Evolutionary conservation across 1,139 yeast species (phyloP).

Genomic region (Blastobotrys illinoisensis): DNA sequence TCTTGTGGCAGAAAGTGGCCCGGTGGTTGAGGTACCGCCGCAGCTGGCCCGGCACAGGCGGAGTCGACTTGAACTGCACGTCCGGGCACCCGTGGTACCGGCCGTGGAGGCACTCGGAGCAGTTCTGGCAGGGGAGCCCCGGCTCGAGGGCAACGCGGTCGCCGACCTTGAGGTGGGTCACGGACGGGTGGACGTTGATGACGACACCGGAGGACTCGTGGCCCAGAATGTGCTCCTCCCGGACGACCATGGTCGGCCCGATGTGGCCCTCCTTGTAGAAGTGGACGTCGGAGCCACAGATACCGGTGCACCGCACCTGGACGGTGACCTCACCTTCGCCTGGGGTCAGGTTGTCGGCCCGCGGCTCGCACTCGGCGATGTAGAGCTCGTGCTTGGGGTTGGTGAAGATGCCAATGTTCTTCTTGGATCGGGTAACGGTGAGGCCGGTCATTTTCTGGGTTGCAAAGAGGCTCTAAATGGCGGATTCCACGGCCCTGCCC

Average conservation of each 20-base stretch:
- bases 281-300: slow-evolving; percentile 87
- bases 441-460: slow-evolving; percentile 1
- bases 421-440: slow-evolving; percentile 10
- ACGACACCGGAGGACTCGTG: slow-evolving; percentile 74
- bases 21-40: slow-evolving; percentile 68
- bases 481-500: neutral
- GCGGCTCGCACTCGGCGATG: slow-evolving; percentile 33
- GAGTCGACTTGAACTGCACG: slow-evolving; percentile 86
- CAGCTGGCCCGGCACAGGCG: slow-evolving; percentile 65
- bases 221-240: slow-evolving; percentile 44
- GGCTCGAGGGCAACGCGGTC: slow-evolving; percentile 65
- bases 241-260: slow-evolving; percentile 49
- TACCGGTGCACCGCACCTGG: slow-evolving; percentile 62
- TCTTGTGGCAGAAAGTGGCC: slow-evolving; percentile 76
- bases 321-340: slow-evolving; percentile 40
- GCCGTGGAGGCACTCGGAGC: slow-evolving; percentile 71
- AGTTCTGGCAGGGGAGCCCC: slow-evolving; percentile 74
- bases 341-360: slow-evolving; percentile 32
- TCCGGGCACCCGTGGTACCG: slow-evolving; percentile 74
- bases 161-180: slow-evolving; percentile 39
- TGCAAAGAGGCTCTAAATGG: too few species aligned
- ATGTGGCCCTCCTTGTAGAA: slow-evolving; percentile 75
- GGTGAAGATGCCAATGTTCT: slow-evolving; percentile 35
- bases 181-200: slow-evolving; percentile 59
- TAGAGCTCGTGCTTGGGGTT: slow-evolving; percentile 36